Percentiles rank a stretch among this genome's conserved stretches.
These are phyloP conservation scores for Calocybe indica DNA, from an alignment of 768 basidiomycete species.

Conservation along the genomic window DNA sequence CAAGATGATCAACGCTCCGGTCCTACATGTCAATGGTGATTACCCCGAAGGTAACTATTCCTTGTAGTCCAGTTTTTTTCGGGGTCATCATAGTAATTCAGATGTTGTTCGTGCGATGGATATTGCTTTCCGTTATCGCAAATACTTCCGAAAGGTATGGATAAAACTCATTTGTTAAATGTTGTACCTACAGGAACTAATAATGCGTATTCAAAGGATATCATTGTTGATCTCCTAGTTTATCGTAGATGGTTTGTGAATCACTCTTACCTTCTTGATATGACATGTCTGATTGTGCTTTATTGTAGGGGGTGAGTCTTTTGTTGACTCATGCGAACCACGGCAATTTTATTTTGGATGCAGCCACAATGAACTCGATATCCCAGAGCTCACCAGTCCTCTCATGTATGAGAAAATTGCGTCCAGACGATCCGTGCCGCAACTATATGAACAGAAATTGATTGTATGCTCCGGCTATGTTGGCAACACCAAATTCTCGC, in stretches of 20 bases:
- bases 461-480: constrained; percentile 40
- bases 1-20: constrained; percentile 87
- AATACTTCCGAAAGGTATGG: constrained; percentile 72
- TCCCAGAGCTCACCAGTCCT: constrained; percentile 83
- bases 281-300: neutral
- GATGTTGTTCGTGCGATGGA: constrained; percentile 84
- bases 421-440: constrained; percentile 68
- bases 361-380: constrained; percentile 86
- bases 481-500: neutral
- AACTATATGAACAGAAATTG: constrained; percentile 76
- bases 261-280: neutral
- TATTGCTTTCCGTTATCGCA: constrained; percentile 82
- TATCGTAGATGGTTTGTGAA: constrained; percentile 70
- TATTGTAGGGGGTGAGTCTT: constrained; percentile 31
- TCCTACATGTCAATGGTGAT: constrained; percentile 90
- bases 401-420: constrained; percentile 89
- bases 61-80: neutral
- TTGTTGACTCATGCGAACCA: neutral
- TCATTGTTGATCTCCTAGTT: constrained; percentile 84
- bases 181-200: neutral
- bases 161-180: neutral
- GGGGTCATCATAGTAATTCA: constrained; percentile 15
- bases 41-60: constrained; percentile 64
- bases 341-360: neutral
- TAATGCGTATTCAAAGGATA: constrained; percentile 39